A percentile compares a stretch with the other conserved stretches of the same genome.
These are phyloP conservation scores for Russula brevipes DNA, from an alignment of 768 basidiomycete species.

Conservation along the genomic window DNA sequence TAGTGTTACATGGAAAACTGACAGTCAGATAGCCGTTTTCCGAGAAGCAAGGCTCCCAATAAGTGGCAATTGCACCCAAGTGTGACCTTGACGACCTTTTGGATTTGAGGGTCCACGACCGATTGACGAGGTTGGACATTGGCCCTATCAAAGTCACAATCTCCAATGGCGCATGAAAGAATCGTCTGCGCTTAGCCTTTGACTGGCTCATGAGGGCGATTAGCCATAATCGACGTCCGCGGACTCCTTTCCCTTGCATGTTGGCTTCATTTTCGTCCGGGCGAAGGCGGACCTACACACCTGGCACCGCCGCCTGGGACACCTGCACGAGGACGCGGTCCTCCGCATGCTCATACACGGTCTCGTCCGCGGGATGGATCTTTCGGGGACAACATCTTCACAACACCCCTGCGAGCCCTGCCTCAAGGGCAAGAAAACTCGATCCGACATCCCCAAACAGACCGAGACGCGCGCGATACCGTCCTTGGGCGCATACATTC, in stretches of 20 bases:
- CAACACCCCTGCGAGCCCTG: constrained; percentile 25
- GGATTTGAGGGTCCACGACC: constrained; percentile 48
- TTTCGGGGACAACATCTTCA: not conserved
- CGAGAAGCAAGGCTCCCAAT: constrained; percentile 52
- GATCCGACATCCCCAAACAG: constrained; percentile 16
- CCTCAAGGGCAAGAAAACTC: constrained; percentile 28
- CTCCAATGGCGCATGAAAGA: constrained; percentile 50
- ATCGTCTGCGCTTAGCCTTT: constrained; percentile 70
- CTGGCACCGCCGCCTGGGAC: not conserved
- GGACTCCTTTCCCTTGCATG: no score
- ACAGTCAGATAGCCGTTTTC: constrained; percentile 46
- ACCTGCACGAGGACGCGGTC: not conserved
- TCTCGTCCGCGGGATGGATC: constrained; percentile 13
- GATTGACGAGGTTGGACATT: constrained; percentile 60
- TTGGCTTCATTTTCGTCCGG: no score
- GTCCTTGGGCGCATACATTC: constrained; percentile 19
- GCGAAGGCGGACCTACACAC: no score
- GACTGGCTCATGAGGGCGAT: constrained; percentile 69
- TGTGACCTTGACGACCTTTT: constrained; percentile 60
- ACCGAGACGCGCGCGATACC: not conserved
- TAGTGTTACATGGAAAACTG: constrained; percentile 10
- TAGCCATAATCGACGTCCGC: constrained; percentile 29
- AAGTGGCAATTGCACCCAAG: constrained; percentile 84
- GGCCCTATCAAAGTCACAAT: constrained; percentile 74
- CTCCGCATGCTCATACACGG: not conserved